These are phyloP conservation scores for Aspergillus viridinutans DNA, from an alignment of 2,329 filamentous ascomycete species.

Conservation along the genomic window DNA sequence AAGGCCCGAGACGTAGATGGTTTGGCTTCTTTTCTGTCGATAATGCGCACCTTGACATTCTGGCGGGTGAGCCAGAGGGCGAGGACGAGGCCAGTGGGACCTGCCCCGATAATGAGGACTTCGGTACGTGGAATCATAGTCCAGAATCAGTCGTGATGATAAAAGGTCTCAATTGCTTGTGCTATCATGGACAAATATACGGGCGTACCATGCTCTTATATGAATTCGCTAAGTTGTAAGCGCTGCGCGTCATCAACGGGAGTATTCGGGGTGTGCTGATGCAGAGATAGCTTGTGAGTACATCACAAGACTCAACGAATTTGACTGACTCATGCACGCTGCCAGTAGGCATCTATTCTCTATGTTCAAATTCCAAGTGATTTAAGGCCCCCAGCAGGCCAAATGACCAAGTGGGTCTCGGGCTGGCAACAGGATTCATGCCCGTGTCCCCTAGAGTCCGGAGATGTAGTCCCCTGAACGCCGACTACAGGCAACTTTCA, in stretches of 20 bases:
- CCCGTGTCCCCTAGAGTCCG: too few species aligned
- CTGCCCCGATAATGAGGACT: conserved; percentile 46
- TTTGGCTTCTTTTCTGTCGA: conserved; percentile 42
- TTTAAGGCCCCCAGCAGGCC: too few species aligned
- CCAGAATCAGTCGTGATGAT: too few species aligned
- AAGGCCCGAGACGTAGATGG: conserved; percentile 37
- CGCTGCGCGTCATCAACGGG: too few species aligned
- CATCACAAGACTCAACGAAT: not conserved
- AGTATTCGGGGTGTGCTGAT: too few species aligned
- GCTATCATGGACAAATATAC: not conserved
- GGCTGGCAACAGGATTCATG: too few species aligned
- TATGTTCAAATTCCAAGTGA: not conserved
- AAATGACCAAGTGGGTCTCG: too few species aligned
- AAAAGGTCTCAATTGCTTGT: not conserved
- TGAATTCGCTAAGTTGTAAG: too few species aligned
- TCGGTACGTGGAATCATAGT: conserved; percentile 4
- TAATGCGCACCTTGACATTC: conserved; percentile 45
- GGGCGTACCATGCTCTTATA: not conserved
- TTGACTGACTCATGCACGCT: too few species aligned
- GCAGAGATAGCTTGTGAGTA: not conserved
- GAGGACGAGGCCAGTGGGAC: conserved; percentile 43
- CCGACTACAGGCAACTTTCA: too few species aligned
- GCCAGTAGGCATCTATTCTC: not conserved
- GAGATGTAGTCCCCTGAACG: too few species aligned
- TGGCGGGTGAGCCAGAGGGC: conserved; percentile 46